Evolutionary conservation across 2,329 filamentous ascomycete genomes (phyloP), one percentile per base, ranked within the genome.

Genomic region (Cladophialophora chaetospira): DNA sequence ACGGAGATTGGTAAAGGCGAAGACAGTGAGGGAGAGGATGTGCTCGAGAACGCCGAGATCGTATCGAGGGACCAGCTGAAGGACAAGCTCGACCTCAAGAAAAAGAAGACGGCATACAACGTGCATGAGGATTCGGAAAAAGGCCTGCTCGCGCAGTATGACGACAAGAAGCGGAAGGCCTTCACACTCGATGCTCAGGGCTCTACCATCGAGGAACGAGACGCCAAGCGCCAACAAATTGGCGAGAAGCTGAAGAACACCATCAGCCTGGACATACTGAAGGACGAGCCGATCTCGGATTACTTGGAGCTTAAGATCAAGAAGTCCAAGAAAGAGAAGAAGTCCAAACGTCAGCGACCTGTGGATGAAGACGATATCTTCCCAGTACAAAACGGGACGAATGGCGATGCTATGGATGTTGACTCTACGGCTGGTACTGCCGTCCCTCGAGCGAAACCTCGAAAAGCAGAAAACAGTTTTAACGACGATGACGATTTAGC

Each of bases 291-390:
- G 1, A 77, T 83, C 13, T 96, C 92, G 15, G 94, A 99, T 71
- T 99, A 99, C 71, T 79, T 95, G 62, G 91, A 96, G 60, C 83
- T 97, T 68, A 99, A 97, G 73, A 82, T 97, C 62, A 95, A 91
- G 75, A 99, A 96, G 72, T 87, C 90, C 0, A 97, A 96, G 75
- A 97, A 88, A 75, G 80, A 93, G 74, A 82, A 84, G 28, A 93
- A 91, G 71, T 80, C 83, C 21, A 89, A 88, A 1, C 81, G 89
- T 48, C 84, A 88, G 69, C 88, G 87, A 64, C 81, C 80, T 1
- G 74, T 79, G n/a, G 82, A 86, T 35, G 83, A 86, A 8, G 74
- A 75, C 51, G 75, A 83, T 40, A 72, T 81, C 43, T 74, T 76
- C 2, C 6, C 36, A 9, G 62, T 69, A 2, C 70, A 71, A 19